Conservation (phyloP, 331 rosid genomes). For the Malus hybrid region DNA sequence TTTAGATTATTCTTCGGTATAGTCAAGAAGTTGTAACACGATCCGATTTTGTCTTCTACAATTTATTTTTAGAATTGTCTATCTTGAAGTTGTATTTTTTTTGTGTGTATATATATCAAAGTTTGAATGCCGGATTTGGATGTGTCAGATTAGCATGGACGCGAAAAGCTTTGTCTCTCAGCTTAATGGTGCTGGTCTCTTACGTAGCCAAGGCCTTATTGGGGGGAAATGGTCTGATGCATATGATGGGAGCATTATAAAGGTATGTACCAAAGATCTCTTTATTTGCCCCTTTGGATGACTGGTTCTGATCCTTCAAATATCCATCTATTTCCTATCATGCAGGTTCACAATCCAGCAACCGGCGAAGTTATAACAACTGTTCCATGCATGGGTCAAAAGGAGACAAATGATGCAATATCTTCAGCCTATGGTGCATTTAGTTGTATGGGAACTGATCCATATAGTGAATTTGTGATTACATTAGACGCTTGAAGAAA, state of each 20-base stretch:
- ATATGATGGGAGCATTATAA: constrained; percentile 67
- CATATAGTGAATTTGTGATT: background rate
- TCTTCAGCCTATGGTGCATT: constrained; percentile 72
- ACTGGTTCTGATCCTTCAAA: background rate
- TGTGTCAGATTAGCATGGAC: constrained; percentile 57
- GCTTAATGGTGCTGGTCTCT: constrained; percentile 58
- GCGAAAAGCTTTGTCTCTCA: constrained; percentile 44
- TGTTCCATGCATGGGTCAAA: constrained; percentile 81
- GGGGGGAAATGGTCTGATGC: constrained; percentile 92
- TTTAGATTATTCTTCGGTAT: background rate
- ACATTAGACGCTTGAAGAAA: constrained; percentile 5
- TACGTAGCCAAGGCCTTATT: constrained; percentile 83
- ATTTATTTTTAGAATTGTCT: background rate
- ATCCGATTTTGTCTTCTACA: background rate
- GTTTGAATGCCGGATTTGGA: constrained; percentile 18
- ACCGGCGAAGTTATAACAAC: constrained; percentile 82
- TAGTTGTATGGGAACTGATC: constrained; percentile 35
- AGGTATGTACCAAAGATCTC: constrained; percentile 35
- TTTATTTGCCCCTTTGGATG: background rate
- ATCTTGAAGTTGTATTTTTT: background rate
- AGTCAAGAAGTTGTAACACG: background rate
- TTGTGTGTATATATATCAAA: background rate
- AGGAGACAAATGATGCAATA: constrained; percentile 88
- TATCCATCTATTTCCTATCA: constrained; percentile 10
- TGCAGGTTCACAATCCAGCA: constrained; percentile 85